Conservation (phyloP, 257 asterid species). For the Nicotiana sylvestris region DNA sequence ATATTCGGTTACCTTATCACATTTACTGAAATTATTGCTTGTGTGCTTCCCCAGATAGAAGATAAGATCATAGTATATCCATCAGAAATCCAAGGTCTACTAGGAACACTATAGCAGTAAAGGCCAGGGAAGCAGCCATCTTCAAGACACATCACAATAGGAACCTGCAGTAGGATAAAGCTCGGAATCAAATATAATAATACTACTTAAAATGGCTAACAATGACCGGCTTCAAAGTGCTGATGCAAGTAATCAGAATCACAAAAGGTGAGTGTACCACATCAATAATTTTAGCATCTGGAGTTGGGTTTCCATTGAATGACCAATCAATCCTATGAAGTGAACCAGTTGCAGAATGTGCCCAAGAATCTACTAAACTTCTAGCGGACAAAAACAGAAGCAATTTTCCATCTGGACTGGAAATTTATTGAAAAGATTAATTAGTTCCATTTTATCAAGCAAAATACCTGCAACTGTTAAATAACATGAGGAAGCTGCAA, state of each 20-base stretch:
- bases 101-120: slow-evolving; percentile 48
- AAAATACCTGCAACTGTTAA: not conserved
- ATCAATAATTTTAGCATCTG: slow-evolving; percentile 46
- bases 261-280: slow-evolving; percentile 52
- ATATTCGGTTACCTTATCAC: slow-evolving; percentile 50
- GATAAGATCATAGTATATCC: slow-evolving; percentile 70
- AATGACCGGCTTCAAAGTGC: not conserved
- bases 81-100: slow-evolving; percentile 92
- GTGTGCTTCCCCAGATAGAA: slow-evolving; percentile 76
- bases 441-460: not conserved
- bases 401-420: slow-evolving; percentile 80
- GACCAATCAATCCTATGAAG: slow-evolving; percentile 91
- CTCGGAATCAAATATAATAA: not conserved
- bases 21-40: slow-evolving; percentile 58
- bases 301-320: slow-evolving; percentile 43
- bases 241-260: slow-evolving; percentile 2
- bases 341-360: slow-evolving; percentile 77
- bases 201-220: not conserved
- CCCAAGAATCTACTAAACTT: slow-evolving; percentile 85
- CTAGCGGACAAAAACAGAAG: slow-evolving; percentile 76
- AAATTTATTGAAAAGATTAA: not conserved
- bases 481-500: not conserved
- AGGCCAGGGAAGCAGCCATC: slow-evolving; percentile 92
- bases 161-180: slow-evolving; percentile 47
- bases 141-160: slow-evolving; percentile 72